Base-by-base conservation (phyloP, 2,329 filamentous ascomycete genomes). In the Fusarium sp. region DNA sequence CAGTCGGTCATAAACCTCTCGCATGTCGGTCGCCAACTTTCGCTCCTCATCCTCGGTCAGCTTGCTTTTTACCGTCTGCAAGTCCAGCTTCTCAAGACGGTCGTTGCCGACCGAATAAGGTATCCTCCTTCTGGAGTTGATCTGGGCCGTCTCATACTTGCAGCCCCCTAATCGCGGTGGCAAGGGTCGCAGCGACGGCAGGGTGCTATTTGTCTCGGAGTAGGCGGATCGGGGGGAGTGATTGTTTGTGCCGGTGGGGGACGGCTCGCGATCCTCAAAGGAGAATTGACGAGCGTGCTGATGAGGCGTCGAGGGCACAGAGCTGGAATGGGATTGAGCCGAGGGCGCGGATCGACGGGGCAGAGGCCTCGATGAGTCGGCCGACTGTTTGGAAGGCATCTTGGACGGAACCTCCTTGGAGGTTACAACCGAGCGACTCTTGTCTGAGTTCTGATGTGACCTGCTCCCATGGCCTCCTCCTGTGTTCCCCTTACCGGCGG, bases 241-340 rank as follows among this genome's bases (percentile, higher is more conserved):
- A 82, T 92, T 94, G 74, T 91, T 91, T 58, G 91, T 88, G 62
- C 92, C 91, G 77, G 90, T 93, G 41, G 96, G 95, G 18, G 95
- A 98, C 11, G 95, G 95, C 71, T 91, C 89, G 72, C 89, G 90
- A 57, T 95, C 97, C 81, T 92, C 91, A 78, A 93, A 94, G 3
- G 93, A 93, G 79, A 97, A 93, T 78, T 95, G 92, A 68, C 95
- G 92, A 75, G 95, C 91, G 83, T 94, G 93, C 82, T 98, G 95
- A 80, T 96, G 94, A 10, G 96, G 97, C 4, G 96, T 98, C 1
- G 96, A 97, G 1, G 96, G 96, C 58, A 98, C 94, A 10, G 96
- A 98, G 81, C 89, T 97, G 27, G 96, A 97, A 81, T 97, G 88
- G 16, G 84, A 79, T 64, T 82, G 81, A 31, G 77, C 79, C 59